Base-by-base conservation (phyloP, 164 flowering plant species). In the Brasenia schreberi region DNA sequence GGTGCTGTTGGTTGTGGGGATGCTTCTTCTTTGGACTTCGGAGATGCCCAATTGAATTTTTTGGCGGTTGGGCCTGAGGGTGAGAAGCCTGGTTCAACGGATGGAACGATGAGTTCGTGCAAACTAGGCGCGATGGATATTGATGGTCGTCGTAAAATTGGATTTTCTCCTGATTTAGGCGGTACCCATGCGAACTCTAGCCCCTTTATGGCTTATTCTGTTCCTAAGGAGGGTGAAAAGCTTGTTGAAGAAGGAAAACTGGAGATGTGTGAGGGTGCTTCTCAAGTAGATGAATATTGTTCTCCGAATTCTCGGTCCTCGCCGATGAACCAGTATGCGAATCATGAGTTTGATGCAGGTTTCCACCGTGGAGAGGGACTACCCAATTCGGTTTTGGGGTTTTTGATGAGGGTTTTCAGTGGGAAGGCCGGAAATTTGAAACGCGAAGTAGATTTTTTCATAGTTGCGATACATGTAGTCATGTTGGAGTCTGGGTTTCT, bases 401-500 rank as follows among this genome's bases (percentile, higher is more conserved):
- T 89, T 66, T 63, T 85, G 68, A 83, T 74, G 79, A 85, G 76
- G 71, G 84, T 89, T 17, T 67, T 81, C 61, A 70, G 33, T 43
- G 80, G 39, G 39, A 4, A 79, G 66, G 90, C 56, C 16, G 79
- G 75, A 0, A 71, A 72, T 44, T 75, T 64, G 19, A 53, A 63
- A 45, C 70, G 33, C 18, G 14, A 74, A 27, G 70, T 70, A 42
- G 77, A 72, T 75, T 69, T 82, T 18, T 61, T 90, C 72, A 74
- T 81, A 23, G 65, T 79, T 69, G 84, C 92, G 0, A 80, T 94
- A 18, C 98, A 89, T 71, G 89, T 90, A 9, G 90, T 85, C 27
- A 53, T 94, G 45, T 59, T 89, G 62, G 95, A 93, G 9, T 79
- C 86, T 45, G 96, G 96, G 0, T 87, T 89, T 67, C 83, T 90